phyloP scores from a whole-genome alignment of 352 stramenopile genomes.

The Pythium folliculosum region DNA sequence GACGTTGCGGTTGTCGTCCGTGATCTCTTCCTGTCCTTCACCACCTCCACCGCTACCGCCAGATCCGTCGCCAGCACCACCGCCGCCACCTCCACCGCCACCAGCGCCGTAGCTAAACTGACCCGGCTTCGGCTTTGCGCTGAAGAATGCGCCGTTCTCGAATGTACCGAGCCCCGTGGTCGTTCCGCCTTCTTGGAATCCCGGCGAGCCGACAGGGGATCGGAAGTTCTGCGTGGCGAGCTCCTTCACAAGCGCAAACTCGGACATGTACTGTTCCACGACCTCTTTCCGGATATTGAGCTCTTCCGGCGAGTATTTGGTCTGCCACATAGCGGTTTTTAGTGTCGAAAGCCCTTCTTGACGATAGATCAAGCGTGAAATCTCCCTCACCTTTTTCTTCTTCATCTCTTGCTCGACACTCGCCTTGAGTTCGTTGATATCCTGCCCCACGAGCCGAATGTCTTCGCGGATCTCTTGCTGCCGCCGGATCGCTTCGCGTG shows the following conservation, averaged over 20 bases:
- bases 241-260: conserved; percentile 81
- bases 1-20: conserved; percentile 61
- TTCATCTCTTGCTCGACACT: conserved; percentile 76
- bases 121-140: conserved; percentile 32
- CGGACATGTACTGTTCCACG: conserved; percentile 75
- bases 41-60: conserved; percentile 33
- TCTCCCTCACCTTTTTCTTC: conserved; percentile 90
- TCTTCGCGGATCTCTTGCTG: conserved; percentile 85
- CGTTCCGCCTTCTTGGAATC: conserved; percentile 47
- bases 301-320: conserved; percentile 76
- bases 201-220: conserved; percentile 39
- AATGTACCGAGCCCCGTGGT: conserved; percentile 51
- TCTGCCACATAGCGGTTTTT: conserved; percentile 32
- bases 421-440: conserved; percentile 72
- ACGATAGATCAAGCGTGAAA: too few species aligned
- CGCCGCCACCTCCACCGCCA: conserved; percentile 27
- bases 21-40: conserved; percentile 57
- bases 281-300: conserved; percentile 80
- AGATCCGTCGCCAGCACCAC: conserved; percentile 32
- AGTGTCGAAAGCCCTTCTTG: too few species aligned
- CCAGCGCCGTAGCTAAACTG: conserved; percentile 27
- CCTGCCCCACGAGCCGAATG: conserved; percentile 66
- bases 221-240: conserved; percentile 62
- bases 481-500: conserved; percentile 73
- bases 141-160: conserved; percentile 68